Evolutionary conservation across 208 protist genomes (phyloP), one percentile per base, ranked within the genome.

Genomic region (Angomonas deanei): DNA sequence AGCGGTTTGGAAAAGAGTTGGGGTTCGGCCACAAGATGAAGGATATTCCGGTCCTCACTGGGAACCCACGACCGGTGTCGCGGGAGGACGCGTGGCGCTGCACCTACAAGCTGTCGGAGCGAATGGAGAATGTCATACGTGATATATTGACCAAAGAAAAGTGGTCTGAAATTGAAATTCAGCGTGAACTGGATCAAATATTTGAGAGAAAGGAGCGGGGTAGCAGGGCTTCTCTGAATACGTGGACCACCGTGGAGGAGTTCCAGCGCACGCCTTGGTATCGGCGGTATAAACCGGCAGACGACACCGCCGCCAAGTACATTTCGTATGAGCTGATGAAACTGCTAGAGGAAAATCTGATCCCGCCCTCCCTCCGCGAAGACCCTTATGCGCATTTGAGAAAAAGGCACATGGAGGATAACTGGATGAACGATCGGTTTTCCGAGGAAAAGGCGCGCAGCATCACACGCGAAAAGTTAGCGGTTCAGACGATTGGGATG

Each of bases 261-360:
- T 95, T 93, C 61, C 89, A 93, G 72, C 75, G 89, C 50, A 95
- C 89, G 23, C 89, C 89, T 19, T 95, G 86, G 84, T 95, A 93
- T 64, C 82, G 86, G 26, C 78, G 89, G 46, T 95, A 88, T 73
- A 83, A 80, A 61, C 89, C 89, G 15, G 89, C 86, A 2, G 84
- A 92, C 52, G 80, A 84, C 39, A 88, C 78, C 26, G 82, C 63
- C 24, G 82, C 80, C 10, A 87, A 91, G 72, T 93, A 85, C 66
- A 91, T 95, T 50, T 95, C 89, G 1, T 93, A 93, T 62, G 89
- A 95, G 68, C 83, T 80, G 36, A 86, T 95, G 63, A 92, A 95
- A 65, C 70, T 90, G 33, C 64, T 95, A 8, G 85, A 95, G 68
- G 61, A 58, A 21, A 77, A 76, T 13, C 69, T 95, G 21, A 92